A percentile compares a stretch with the other conserved stretches of the same genome.
Evolutionary conservation across 805 yeast species (phyloP).

Genomic region (Nakazawaea laoshanensis): DNA sequence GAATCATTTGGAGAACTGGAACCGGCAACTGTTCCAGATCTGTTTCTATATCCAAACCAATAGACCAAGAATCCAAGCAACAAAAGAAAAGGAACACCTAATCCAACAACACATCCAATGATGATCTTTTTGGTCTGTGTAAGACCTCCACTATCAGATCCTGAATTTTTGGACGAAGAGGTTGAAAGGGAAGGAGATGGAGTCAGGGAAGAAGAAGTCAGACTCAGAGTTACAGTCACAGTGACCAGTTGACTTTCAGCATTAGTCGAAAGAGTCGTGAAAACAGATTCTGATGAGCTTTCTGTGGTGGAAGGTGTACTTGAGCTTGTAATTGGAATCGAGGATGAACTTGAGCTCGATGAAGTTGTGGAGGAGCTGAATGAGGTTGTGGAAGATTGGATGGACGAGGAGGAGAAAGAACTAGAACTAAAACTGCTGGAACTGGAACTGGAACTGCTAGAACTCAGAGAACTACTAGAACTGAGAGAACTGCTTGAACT

Average conservation of each 20-base stretch:
- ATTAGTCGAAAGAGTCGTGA: conserved; percentile 7
- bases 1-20: conserved; percentile 6
- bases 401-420: neutral
- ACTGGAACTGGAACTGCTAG: neutral
- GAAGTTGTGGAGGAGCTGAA: conserved; percentile 8
- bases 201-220: conserved; percentile 20
- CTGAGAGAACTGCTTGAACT: too few relatives aligned
- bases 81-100: conserved; percentile 55
- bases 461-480: too few relatives aligned
- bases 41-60: conserved; percentile 9
- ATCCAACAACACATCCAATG: conserved; percentile 64
- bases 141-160: conserved; percentile 27
- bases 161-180: conserved; percentile 4
- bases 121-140: conserved; percentile 44
- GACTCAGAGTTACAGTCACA: conserved; percentile 12
- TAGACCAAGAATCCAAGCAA: conserved; percentile 22
- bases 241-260: conserved; percentile 6
- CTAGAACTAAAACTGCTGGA: neutral
- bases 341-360: conserved; percentile 16
- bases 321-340: conserved; percentile 6
- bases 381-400: neutral
- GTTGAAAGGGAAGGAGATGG: conserved; percentile 22
- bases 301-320: neutral
- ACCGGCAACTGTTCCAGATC: conserved; percentile 1
- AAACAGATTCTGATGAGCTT: conserved; percentile 4